Evolutionary conservation across 2,329 filamentous ascomycete species (phyloP), one percentile per base, ranked within the genome.

Genomic region (Arthrobotrys sinensis): DNA sequence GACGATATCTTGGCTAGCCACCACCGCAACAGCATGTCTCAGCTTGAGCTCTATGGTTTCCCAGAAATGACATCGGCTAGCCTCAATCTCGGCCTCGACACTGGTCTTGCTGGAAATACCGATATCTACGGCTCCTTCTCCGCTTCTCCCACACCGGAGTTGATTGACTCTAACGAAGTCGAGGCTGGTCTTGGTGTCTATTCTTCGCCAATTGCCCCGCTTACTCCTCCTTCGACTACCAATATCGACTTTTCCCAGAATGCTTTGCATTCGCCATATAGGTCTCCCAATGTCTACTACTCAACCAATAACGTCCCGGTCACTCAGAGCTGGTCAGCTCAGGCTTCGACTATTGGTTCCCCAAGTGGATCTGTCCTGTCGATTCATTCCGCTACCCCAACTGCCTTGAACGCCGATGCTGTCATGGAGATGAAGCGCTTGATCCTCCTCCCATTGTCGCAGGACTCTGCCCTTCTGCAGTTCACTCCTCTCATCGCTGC

Each of bases 351-450:
- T 34, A 79, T 79, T 14, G 69, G 76, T 10, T 79, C 76, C 12
- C 76, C 67, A 2, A 70, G 50, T 40, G 70, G 69, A 43, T 75
- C 68, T 38, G 65, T 72, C 34, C 19, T 79, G 16, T 72, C 76
- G 2, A 28, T 70, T 14, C 76, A 79, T 28, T 69, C 70, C 2
- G 55, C 63, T 3, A 53, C 76, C 21, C 76, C 70, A 46, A 66
- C 63, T 12, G 64, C 55, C 10, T 62, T 75, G 48, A 79, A 69
- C 21, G 28, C 69, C 8, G 64, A 79, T 21, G 65, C 76, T 10
- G 40, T 79, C 12, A 73, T 73, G 69, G 76, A 79, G 64, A 79
- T 79, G 76, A 79, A 79, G 48, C 63, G 76, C 14, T 36, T 66
- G 36, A 79, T 79, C 16, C 62, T 75, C 14, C 69, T 75, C 21